Percentiles rank a stretch among this genome's conserved stretches.
phyloP scores from a whole-genome alignment of 805 yeast genomes.

The Candida morakotiae region DNA sequence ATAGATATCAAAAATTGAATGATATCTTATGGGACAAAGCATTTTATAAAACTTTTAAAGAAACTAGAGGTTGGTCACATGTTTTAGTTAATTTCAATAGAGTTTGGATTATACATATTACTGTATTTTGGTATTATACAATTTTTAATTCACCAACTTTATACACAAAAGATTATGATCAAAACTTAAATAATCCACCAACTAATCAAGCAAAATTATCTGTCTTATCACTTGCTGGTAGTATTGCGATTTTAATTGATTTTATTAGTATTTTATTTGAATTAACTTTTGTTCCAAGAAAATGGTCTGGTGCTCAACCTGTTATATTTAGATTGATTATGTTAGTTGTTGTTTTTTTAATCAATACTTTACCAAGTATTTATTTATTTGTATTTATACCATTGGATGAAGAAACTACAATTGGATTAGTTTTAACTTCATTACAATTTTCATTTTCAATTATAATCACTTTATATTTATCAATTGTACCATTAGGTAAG shows the following conservation, averaged over 20 bases:
- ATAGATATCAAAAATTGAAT: slow-evolving; percentile 52
- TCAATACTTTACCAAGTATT: slow-evolving; percentile 48
- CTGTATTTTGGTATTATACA: slow-evolving; percentile 76
- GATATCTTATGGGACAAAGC: slow-evolving; percentile 63
- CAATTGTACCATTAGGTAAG: slow-evolving; percentile 58
- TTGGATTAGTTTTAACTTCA: slow-evolving; percentile 44
- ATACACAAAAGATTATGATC: slow-evolving; percentile 56
- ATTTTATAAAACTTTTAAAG: slow-evolving; percentile 72
- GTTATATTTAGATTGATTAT: slow-evolving; percentile 44
- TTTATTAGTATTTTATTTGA: slow-evolving; percentile 56
- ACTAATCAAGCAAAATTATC: slow-evolving; percentile 51
- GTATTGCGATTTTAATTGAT: slow-evolving; percentile 54
- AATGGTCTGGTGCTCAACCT: slow-evolving; percentile 70
- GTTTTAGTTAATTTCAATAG: slow-evolving; percentile 69
- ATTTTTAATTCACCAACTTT: slow-evolving; percentile 63
- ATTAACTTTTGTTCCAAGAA: slow-evolving; percentile 61
- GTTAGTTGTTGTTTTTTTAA: slow-evolving; percentile 36
- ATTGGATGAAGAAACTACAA: slow-evolving; percentile 20
- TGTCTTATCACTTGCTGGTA: slow-evolving; percentile 65
- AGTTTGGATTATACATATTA: slow-evolving; percentile 72
- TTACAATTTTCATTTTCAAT: slow-evolving; percentile 56
- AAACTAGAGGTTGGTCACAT: slow-evolving; percentile 75
- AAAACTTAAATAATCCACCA: slow-evolving; percentile 56
- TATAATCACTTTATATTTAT: slow-evolving; percentile 50
- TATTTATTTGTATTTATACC: slow-evolving; percentile 48